Evolutionary conservation across 352 stramenopile genomes (phyloP).

Genomic region (Blastocystis sp.): DNA sequence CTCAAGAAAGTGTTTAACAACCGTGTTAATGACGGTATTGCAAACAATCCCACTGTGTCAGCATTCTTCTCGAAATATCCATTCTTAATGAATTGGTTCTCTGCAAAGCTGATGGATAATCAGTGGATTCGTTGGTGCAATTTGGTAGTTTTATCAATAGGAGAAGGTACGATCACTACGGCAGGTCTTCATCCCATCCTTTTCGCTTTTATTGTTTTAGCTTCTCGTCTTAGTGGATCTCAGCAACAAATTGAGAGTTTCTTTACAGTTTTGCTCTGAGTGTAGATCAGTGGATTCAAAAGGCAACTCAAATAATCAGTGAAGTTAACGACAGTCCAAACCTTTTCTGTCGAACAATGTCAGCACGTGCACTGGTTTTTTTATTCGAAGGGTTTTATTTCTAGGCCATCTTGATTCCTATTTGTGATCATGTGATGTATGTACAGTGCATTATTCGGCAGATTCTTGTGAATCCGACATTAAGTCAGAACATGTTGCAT

Average conservation of each 20-base stretch:
- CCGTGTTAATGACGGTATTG: neutral
- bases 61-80: slow-evolving; percentile 19
- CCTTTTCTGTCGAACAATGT: slow-evolving; percentile 54
- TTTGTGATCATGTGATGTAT: slow-evolving; percentile 14
- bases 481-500: slow-evolving; percentile 30
- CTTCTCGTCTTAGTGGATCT: slow-evolving; percentile 1
- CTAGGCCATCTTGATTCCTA: slow-evolving; percentile 8
- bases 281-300: neutral
- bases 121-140: neutral
- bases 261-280: neutral
- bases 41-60: neutral
- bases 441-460: neutral
- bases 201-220: slow-evolving; percentile 36
- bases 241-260: neutral
- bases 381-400: neutral
- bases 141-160: neutral
- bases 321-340: neutral
- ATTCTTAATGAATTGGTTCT: neutral
- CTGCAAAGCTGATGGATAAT: neutral
- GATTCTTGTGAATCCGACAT: neutral
- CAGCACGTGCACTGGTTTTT: neutral
- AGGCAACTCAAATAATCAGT: neutral
- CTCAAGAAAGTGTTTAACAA: slow-evolving; percentile 33
- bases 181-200: slow-evolving; percentile 28
- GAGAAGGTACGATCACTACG: neutral